phyloP scores from a whole-genome alignment of 2,329 filamentous ascomycete species.

The Calonectria pauciramosa region DNA sequence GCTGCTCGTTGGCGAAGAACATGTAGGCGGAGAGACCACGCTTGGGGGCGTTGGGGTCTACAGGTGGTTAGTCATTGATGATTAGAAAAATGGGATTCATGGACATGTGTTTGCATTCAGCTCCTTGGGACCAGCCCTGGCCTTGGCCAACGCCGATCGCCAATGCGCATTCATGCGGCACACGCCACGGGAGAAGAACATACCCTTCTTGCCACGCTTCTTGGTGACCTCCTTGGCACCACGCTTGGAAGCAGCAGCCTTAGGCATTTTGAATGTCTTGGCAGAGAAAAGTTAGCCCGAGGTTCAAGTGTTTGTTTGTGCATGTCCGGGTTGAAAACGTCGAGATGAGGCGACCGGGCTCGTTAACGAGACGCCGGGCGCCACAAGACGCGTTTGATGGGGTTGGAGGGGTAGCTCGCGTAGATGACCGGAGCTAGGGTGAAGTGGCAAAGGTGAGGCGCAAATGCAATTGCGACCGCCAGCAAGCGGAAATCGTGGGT shows the following conservation, averaged over 20 bases:
- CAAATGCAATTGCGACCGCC: conserved; percentile 47
- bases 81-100: background rate
- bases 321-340: background rate
- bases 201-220: conserved; percentile 73
- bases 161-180: background rate
- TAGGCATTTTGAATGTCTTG: conserved; percentile 67
- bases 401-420: conserved; percentile 42
- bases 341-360: background rate
- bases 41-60: conserved; percentile 98
- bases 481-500: conserved; percentile 35
- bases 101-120: background rate
- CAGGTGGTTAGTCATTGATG: background rate
- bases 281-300: conserved; percentile 44
- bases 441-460: conserved; percentile 40
- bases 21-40: conserved; percentile 99
- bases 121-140: background rate
- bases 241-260: conserved; percentile 66
- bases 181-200: conserved; percentile 40
- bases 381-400: conserved; percentile 17
- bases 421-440: conserved; percentile 34
- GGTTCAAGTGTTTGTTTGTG: background rate
- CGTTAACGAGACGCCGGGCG: background rate
- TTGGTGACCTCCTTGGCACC: conserved; percentile 67
- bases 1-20: conserved; percentile 99
- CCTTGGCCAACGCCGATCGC: background rate